Base-by-base conservation (phyloP, 23 red algal genomes). In the Chondrus crispus region DNA sequence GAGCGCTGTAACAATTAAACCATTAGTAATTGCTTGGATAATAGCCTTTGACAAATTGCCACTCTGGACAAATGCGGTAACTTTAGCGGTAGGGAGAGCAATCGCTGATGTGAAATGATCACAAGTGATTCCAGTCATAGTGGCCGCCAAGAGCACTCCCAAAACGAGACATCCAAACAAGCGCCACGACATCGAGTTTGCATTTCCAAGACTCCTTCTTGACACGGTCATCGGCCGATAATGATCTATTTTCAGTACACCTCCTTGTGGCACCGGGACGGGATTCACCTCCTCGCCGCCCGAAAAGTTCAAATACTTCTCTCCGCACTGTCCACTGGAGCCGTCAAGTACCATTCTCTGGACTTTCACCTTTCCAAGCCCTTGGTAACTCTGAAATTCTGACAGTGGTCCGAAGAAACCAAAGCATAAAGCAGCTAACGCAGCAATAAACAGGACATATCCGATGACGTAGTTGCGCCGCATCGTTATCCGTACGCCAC, bases 61-160 rank as follows among this genome's bases (percentile, higher is more conserved):
- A n/a, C n/a, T n/a, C n/a, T n/a, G n/a, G n/a, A n/a, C n/a, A n/a
- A n/a, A n/a, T n/a, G n/a, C n/a, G n/a, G n/a, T n/a, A n/a, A n/a
- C n/a, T n/a, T n/a, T n/a, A n/a, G n/a, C n/a, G n/a, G n/a, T n/a
- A n/a, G n/a, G n/a, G n/a, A n/a, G n/a, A n/a, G n/a, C n/a, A n/a
- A n/a, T n/a, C n/a, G n/a, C n/a, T n/a, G n/a, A 88, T 52, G 76
- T 74, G 57, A 93, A 94, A 63, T 89, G 90, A 29, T 90, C 52
- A 18, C 42, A 28, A 26, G 81, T 88, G 24, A 93, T 70, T 20
- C 75, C 60, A 50, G 40, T 74, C 29, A 94, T 64, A 3, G 51
- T 13, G 20, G 68, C 36, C 18, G 44, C 81, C 19, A 71, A 14
- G 44, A 84, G 36, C 2, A 86, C 32, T 19, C 91, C 91, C 5